Evolutionary conservation across 495 filamentous ascomycete genomes (phyloP).

Genomic region (Tuber brumale): DNA sequence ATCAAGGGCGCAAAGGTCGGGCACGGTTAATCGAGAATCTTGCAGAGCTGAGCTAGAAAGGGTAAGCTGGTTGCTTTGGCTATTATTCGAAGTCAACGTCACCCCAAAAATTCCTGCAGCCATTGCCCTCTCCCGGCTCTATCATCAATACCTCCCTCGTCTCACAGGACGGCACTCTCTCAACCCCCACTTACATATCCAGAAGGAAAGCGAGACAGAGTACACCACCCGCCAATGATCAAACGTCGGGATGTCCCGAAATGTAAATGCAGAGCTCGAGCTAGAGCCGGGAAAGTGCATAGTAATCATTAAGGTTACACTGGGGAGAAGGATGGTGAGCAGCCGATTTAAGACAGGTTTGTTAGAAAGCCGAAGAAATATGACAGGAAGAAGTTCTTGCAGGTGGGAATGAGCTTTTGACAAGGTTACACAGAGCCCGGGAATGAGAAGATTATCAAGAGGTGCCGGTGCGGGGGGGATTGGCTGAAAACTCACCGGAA

Average conservation of each 20-base stretch:
- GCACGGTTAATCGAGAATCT: too few species aligned
- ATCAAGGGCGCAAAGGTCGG: too few species aligned
- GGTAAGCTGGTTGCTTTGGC: too few species aligned
- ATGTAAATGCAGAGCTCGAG: constrained; percentile 72
- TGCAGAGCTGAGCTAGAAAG: too few species aligned
- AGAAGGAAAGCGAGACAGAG: too few species aligned
- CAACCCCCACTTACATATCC: too few species aligned
- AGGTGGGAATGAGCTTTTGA: constrained; percentile 82
- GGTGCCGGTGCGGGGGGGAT: not conserved
- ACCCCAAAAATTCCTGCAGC: constrained; percentile 62
- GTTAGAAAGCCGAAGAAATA: constrained; percentile 59
- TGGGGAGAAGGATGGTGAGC: constrained; percentile 51
- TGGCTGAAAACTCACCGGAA: not conserved
- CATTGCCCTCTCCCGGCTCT: constrained; percentile 56
- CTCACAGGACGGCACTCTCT: too few species aligned
- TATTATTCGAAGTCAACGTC: constrained; percentile 65
- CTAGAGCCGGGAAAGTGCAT: constrained; percentile 78
- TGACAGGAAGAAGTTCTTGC: constrained; percentile 72
- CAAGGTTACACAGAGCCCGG: constrained; percentile 70
- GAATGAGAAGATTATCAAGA: constrained; percentile 53
- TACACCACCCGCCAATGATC: too few species aligned
- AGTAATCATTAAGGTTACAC: constrained; percentile 72
- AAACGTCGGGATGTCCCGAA: constrained; percentile 58
- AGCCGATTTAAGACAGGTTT: constrained; percentile 55
- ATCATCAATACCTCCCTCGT: too few species aligned